Base-by-base conservation (phyloP, 164 flowering plant species). In the Malania oleifera region DNA sequence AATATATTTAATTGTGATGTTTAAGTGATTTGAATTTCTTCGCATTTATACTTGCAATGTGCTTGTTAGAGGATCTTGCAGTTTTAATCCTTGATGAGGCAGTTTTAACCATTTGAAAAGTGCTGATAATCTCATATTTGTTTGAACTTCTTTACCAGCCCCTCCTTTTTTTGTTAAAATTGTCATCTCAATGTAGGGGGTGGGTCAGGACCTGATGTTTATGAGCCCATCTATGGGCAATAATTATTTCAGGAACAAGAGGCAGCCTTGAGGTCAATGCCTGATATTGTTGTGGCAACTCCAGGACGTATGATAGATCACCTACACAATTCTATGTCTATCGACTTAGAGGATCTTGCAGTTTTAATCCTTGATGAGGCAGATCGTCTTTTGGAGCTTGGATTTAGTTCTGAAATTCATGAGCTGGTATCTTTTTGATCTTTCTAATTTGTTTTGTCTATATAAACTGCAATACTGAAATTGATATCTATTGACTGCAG, bases 301-400 rank as follows among this genome's bases (percentile, higher is more conserved):
- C 99, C 96, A 1, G 97, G 99, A 53, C 88, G 99, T 29, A 86
- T 93, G 84, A 85, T 93, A 51, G 99, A 93, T 71, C 99, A 93
- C 70, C 69, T 93, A 39, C 87, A 87, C 45, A 93, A 93, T 75
- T 85, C 99, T 31, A 82, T 80, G 85, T 93, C 99, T 29, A 91
- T 93, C 49, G 89, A 85, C 64, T 73, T 93, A 70, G 99, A 93
- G 50, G 93, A 87, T 72, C 91, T 93, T 66, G 92, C 97, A 39
- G 88, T 93, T 70, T 61, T 93, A 48, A 93, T 90, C 64, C 96
- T 93, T 61, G 99, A 93, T 62, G 97, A 93, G 76, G 99, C 99
- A 65, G 99, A 93, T 75, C 90, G 99, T 31, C 97, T 93, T 69
- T 73, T 93, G 40, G 95, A 90, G 77, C 89, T 82, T 64, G 97